A percentile compares a stretch with the other conserved stretches of the same genome.
Conservation (phyloP, 2,329 filamentous ascomycete species). For the Alternaria postmessia region DNA sequence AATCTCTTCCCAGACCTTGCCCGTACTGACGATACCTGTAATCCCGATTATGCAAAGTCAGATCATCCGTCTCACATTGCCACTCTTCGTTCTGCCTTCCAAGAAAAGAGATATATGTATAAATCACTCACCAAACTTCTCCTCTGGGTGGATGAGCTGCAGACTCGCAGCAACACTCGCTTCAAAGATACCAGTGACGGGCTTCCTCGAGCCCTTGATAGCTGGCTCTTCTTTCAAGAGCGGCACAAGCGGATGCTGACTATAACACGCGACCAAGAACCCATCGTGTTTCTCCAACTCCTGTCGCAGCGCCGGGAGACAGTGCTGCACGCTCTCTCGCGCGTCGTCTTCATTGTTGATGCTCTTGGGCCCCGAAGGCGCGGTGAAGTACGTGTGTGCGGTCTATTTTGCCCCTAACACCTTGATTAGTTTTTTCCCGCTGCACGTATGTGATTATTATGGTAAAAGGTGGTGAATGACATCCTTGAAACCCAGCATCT, state of each 20-base stretch:
- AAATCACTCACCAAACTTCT: slow-evolving; percentile 67
- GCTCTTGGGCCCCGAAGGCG: slow-evolving; percentile 71
- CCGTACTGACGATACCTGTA: slow-evolving; percentile 78
- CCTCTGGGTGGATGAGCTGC: slow-evolving; percentile 58
- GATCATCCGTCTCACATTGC: no score
- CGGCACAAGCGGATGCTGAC: slow-evolving; percentile 78
- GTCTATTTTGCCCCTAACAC: slow-evolving; percentile 41
- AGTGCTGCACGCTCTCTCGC: slow-evolving; percentile 66
- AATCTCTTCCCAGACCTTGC: slow-evolving; percentile 80
- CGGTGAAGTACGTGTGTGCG: slow-evolving; percentile 70
- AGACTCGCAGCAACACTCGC: slow-evolving; percentile 74
- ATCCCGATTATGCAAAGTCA: no score
- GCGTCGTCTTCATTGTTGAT: slow-evolving; percentile 82
- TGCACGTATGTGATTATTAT: no score
- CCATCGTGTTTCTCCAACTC: slow-evolving; percentile 67
- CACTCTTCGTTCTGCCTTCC: rapidly evolving
- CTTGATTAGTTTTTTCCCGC: no score
- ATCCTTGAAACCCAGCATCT: slow-evolving; percentile 54
- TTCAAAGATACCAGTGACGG: slow-evolving; percentile 87
- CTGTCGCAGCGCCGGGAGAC: slow-evolving; percentile 63
- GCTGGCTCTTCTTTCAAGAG: slow-evolving; percentile 61
- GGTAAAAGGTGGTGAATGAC: slow-evolving; percentile 46
- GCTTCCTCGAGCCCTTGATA: slow-evolving; percentile 52
- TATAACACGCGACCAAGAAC: slow-evolving; percentile 90
- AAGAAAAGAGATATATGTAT: no score